phyloP scores from a whole-genome alignment of 2,329 filamentous ascomycete species.

The Mariannaea elegans region DNA sequence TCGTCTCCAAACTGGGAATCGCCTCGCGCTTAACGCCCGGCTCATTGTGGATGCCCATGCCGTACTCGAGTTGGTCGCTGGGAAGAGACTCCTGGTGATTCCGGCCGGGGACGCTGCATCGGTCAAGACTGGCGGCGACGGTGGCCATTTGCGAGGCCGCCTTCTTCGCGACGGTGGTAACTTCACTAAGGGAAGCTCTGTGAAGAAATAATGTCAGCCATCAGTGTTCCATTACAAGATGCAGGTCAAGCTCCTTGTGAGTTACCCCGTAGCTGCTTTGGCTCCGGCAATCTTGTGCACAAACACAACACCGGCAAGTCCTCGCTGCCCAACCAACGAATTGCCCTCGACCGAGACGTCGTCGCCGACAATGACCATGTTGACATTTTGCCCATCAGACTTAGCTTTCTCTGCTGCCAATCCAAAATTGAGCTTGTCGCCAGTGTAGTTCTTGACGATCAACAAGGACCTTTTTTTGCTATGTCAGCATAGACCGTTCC shows the following conservation, averaged over 20 bases:
- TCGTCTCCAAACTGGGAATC: conserved; percentile 26
- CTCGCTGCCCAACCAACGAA: conserved; percentile 34
- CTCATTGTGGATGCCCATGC: conserved; percentile 41
- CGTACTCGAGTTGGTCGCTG: conserved; percentile 33
- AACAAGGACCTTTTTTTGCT: conserved; percentile 25
- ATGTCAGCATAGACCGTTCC: not conserved
- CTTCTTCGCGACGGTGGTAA: conserved; percentile 27
- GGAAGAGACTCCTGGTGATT: conserved; percentile 32
- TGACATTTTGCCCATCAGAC: conserved; percentile 32
- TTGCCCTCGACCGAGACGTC: conserved; percentile 39
- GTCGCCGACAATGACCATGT: conserved; percentile 37
- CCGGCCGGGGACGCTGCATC: conserved; percentile 35
- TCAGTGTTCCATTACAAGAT: not conserved
- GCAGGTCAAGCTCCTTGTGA: not conserved
- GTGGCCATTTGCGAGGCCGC: conserved; percentile 37
- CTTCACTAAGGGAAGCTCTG: conserved; percentile 31
- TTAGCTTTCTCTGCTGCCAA: conserved; percentile 43
- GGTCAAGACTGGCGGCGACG: conserved; percentile 37
- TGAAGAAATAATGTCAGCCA: conserved; percentile 11
- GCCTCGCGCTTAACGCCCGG: conserved; percentile 36
- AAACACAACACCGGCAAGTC: conserved; percentile 36
- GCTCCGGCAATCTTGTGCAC: conserved; percentile 38
- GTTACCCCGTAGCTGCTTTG: conserved; percentile 35
- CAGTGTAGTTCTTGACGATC: conserved; percentile 42
- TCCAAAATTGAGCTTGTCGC: conserved; percentile 42